Evolutionary conservation across 2,329 filamentous ascomycete species (phyloP), one percentile per base, ranked within the genome.

Genomic region (Microdochium nivale): DNA sequence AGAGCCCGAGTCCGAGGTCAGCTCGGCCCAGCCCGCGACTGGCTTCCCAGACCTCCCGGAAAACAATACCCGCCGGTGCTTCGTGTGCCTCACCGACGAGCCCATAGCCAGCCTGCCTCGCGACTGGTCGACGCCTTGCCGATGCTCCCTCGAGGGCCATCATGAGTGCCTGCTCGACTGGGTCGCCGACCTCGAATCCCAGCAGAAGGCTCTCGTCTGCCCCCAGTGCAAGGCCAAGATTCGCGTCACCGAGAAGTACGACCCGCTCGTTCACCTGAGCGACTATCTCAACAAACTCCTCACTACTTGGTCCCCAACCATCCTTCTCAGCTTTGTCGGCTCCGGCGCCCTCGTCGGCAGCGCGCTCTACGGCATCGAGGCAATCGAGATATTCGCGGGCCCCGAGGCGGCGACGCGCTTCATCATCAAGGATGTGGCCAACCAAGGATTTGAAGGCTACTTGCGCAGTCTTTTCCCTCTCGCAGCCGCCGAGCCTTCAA

Each of bases 211-310:
- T 55, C 82, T 96, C 56, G 73, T 81, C 51, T 99, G 94, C 65
- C 92, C 92, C 2, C 88, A 95, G 56, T 99, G 94, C 78, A 94
- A 95, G 66, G 79, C 83, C 2, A 79, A 83, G 58, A 95, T 97
- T 60, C 73, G 80, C 50, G 75, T 97, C 25, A 80, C 86, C 49
- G 84, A 91, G 48, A 87, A 88, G 14, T 81, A 78, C 61, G 90
- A 91, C 62, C 73, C 81, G 23, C 69, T 94, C 23, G 82, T 97
- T 25, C 80, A 86, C 50, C 61, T 84, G 0, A 79, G 84, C 54
- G 80, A 86, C 49, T 66, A 72, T 16, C 56, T 88, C 10, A 78
- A 86, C 59, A 70, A 73, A 35, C 63, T 64, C 70, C 67, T 83
- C 74, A 64, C 80, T 70, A 56, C 77, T 66, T 64, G 71, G 47